Evolutionary conservation across 2,329 filamentous ascomycete species (phyloP).

Genomic region (Colletotrichum sp.): DNA sequence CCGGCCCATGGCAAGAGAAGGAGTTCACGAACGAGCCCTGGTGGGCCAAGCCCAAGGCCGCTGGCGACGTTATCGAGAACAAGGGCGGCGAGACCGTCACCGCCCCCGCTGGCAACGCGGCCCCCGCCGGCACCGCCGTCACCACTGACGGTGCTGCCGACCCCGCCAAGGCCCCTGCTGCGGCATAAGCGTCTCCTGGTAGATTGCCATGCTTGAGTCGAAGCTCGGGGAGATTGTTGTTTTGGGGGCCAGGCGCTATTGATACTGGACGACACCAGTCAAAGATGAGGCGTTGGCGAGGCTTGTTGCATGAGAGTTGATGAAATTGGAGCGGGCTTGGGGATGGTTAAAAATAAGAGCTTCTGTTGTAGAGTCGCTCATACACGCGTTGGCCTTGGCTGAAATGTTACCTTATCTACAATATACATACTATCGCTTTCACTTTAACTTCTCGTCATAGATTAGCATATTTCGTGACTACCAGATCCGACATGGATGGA

Average conservation of each 20-base stretch:
- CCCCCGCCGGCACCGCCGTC: constrained; percentile 32
- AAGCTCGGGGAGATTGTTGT: not conserved
- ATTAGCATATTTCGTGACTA: not conserved
- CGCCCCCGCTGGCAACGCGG: constrained; percentile 31
- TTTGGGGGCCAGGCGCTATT: constrained; percentile 16
- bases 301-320: constrained; percentile 3
- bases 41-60: constrained; percentile 60
- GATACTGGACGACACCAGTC: constrained; percentile 17
- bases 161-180: constrained; percentile 35
- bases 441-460: not conserved
- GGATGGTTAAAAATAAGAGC: constrained; percentile 18
- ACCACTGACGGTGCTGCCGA: constrained; percentile 33
- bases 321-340: not conserved
- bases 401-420: not conserved
- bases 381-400: not conserved
- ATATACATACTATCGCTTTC: constrained; percentile 16
- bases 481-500: not conserved
- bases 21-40: constrained; percentile 70
- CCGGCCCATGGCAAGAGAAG: constrained; percentile 84
- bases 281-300: constrained; percentile 18
- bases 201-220: not conserved
- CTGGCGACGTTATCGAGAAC: constrained; percentile 41
- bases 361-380: constrained; percentile 12
- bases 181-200: constrained; percentile 30
- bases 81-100: constrained; percentile 42